Evolutionary conservation across 164 flowering plant species (phyloP), one percentile per base, ranked within the genome.

Genomic region (Stephania cephalantha): DNA sequence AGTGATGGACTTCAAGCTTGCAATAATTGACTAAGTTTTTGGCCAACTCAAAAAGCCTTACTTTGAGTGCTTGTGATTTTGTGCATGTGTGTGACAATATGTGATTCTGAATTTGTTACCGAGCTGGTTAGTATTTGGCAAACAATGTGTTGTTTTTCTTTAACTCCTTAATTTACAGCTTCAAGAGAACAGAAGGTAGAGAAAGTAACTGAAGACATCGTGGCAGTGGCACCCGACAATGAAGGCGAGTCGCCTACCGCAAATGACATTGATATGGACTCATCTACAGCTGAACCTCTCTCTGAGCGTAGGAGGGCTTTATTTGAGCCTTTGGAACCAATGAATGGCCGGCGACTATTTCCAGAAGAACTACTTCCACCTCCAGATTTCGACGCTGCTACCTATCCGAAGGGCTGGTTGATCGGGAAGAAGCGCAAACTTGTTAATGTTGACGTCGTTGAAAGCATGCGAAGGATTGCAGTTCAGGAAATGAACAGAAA

Each of bases 401-500:
- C 71, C 76, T 92, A 95, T 73, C 98, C 98, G 0, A 79, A 75
- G 69, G 97, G 97, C 25, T 95, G 98, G 97, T 78, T 95, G 77
- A 79, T 90, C n/a, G 97, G 98, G 10, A 95, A 95, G 92, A 95
- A 88, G 83, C 86, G 98, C 31, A 95, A 95, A 88, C 90, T 95
- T 9, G 98, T 95, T 5, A 95, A 95, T 80, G 97, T 91, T n/a
- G 97, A 95, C 79, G 97, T 95, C 46, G 98, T 95, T 20, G 98
- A 95, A 78, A 92, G 95, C 82, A 95, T 95, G 98, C 79, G 97
- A 9, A 84, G 94, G 78, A 91, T 92, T 78, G 98, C 98, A 3
- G 84, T 95, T 25, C 98, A 91, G 71, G 98, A 95, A 81, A 92
- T 95, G 94, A 92, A 95, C 85, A 81, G 98, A 81, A 95, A 95